Conservation (phyloP, 2,329 filamentous ascomycete genomes). For the Clonostachys byssicola region DNA sequence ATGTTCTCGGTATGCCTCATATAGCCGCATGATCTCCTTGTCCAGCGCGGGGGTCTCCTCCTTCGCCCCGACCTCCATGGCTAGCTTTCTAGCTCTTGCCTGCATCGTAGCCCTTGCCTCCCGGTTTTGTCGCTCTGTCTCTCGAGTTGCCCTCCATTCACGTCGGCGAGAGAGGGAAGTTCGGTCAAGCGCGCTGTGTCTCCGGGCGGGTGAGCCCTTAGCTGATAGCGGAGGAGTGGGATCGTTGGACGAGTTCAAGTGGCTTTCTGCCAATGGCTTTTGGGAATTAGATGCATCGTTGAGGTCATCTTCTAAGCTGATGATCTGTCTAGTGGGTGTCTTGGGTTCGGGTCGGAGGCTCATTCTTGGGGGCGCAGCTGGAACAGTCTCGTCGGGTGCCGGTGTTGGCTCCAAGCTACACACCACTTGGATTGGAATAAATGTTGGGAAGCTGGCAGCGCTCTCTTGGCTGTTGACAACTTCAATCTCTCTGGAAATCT, state of each 20-base stretch:
- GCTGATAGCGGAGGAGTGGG: conserved; percentile 23
- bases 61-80: conserved; percentile 14
- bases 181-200: conserved; percentile 13
- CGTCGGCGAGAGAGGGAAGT: conserved; percentile 23
- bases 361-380: neutral
- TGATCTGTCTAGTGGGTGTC: neutral
- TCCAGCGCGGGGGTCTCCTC: conserved; percentile 13
- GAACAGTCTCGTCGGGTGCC: conserved; percentile 1
- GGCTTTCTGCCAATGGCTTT: neutral
- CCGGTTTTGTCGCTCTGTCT: conserved; percentile 12
- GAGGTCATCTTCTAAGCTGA: neutral
- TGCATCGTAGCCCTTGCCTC: conserved; percentile 13
- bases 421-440: conserved; percentile 33
- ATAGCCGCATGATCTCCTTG: conserved; percentile 27
- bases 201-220: conserved; percentile 17
- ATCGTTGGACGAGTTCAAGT: conserved; percentile 4
- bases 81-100: conserved; percentile 10
- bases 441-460: conserved; percentile 6
- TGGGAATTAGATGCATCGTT: neutral
- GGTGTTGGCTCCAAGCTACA: conserved; percentile 25
- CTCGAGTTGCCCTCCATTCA: conserved; percentile 22
- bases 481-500: neutral
- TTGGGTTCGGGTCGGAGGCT: neutral
- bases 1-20: conserved; percentile 33
- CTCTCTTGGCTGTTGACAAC: neutral